Base-by-base conservation (phyloP, 2,329 filamentous ascomycete genomes). In the Didymella pomorum region DNA sequence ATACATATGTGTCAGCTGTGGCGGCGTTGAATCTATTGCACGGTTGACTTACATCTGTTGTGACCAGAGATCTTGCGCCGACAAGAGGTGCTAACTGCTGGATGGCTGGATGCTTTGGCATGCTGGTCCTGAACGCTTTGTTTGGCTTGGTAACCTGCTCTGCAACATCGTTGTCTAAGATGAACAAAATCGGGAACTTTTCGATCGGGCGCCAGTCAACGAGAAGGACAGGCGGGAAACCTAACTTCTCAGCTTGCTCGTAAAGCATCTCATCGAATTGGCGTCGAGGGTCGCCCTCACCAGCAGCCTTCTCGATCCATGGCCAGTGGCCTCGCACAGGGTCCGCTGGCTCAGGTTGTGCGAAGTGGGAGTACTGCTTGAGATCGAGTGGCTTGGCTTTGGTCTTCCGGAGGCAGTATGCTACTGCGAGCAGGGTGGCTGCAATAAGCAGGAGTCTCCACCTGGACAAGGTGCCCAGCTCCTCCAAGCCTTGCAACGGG, bases 31-130 rank as follows among this genome's bases (percentile, higher is more conserved):
- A 5, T 0, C 4, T 9, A 18, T 5, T 3, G 29, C n/a, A 12
- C 2, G 26, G 9, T 29, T 18, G 3, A 52, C 60, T 60, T 53
- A 66, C 64, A 47, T 67, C 64, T 4, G 61, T 64, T 6, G 62
- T 67, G 16, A 67, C 60, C 16, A 67, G 48, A 18, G 64, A 67
- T 12, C 61, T 50, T 28, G 63, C 58, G 7, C 64, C 64, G 1
- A 65, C 63, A 2, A 67, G 47, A 2, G 62, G 64, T 37, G 60
- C 58, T 25, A 67, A 35, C 2, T 55, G 45, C 33, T 62, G 60
- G 2, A 65, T 64, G 42, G 62, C 23, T n/a, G 64, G 63, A 39
- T 65, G 63, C 39, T 67, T 67, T 1, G 64, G 64, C 52, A 65
- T 55, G 37, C 64, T 67, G 7, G 52, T 62, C 20, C 41, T 45